Conservation (phyloP, 2,329 filamentous ascomycete genomes). For the Alternaria hordeiaustralica region DNA sequence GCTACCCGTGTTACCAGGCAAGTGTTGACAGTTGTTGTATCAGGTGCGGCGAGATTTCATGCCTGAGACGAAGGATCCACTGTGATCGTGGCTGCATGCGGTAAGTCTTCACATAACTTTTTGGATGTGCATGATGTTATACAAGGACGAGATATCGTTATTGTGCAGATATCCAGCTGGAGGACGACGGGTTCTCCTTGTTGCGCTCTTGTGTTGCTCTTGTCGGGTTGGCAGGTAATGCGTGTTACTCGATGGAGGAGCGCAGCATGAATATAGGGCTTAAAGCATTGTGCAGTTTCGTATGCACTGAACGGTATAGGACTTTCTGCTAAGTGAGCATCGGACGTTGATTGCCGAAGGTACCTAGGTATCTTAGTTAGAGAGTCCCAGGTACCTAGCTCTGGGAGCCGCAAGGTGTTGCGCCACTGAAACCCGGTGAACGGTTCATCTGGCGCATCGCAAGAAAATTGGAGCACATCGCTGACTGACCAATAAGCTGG, state of each 20-base stretch:
- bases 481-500: neutral
- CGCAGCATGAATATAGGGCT: neutral
- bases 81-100: neutral
- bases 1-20: constrained; percentile 8
- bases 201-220: neutral
- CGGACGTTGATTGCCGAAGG: neutral
- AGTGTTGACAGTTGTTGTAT: constrained; percentile 19
- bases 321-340: neutral
- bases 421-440: neutral
- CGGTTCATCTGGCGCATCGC: neutral
- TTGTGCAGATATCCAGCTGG: neutral
- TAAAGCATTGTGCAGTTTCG: neutral
- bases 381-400: neutral
- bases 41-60: constrained; percentile 18
- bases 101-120: neutral
- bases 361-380: neutral
- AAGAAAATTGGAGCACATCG: neutral
- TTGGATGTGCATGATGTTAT: constrained; percentile 6
- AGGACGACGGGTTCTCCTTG: neutral
- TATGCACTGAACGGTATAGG: neutral
- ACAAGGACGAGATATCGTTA: neutral
- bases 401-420: neutral
- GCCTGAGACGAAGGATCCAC: constrained; percentile 9
- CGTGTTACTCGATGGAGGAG: neutral
- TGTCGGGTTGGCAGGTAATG: neutral